phyloP scores from a whole-genome alignment of 78 protist species.

The Polysphondylium violaceum region DNA sequence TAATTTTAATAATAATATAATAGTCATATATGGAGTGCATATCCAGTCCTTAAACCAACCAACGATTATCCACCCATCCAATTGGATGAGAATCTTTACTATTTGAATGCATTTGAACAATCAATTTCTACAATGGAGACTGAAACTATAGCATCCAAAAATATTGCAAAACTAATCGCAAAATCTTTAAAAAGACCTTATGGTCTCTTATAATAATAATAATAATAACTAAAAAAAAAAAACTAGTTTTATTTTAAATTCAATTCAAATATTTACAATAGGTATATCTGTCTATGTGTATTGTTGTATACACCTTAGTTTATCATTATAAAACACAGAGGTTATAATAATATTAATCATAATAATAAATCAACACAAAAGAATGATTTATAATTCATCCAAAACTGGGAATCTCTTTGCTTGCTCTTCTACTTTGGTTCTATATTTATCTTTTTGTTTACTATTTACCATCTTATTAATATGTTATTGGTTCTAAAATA shows the following conservation, averaged over 20 bases:
- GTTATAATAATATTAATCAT: too few species aligned
- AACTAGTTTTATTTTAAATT: not conserved
- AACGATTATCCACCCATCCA: slow-evolving; percentile 46
- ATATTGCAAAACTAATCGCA: slow-evolving; percentile 48
- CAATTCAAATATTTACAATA: too few species aligned
- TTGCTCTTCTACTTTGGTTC: slow-evolving; percentile 49
- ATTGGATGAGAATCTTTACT: slow-evolving; percentile 22
- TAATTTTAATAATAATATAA: not conserved
- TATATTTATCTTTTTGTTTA: slow-evolving; percentile 9
- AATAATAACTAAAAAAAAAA: not conserved
- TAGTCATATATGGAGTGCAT: slow-evolving; percentile 64
- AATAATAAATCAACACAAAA: too few species aligned
- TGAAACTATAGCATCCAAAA: slow-evolving; percentile 39
- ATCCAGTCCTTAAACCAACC: slow-evolving; percentile 43
- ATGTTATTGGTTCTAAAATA: not conserved
- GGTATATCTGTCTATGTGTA: too few species aligned
- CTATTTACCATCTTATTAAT: not conserved
- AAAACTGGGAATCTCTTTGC: slow-evolving; percentile 52
- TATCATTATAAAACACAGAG: too few species aligned
- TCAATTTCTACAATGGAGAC: slow-evolving; percentile 65
- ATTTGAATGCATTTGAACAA: slow-evolving; percentile 70
- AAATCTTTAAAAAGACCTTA: slow-evolving; percentile 11
- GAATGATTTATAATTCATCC: too few species aligned
- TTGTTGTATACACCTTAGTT: too few species aligned
- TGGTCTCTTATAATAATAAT: not conserved